These are phyloP conservation scores for Tagetes patula DNA, from an alignment of 129 eudicot genomes.

Conservation along the genomic window DNA sequence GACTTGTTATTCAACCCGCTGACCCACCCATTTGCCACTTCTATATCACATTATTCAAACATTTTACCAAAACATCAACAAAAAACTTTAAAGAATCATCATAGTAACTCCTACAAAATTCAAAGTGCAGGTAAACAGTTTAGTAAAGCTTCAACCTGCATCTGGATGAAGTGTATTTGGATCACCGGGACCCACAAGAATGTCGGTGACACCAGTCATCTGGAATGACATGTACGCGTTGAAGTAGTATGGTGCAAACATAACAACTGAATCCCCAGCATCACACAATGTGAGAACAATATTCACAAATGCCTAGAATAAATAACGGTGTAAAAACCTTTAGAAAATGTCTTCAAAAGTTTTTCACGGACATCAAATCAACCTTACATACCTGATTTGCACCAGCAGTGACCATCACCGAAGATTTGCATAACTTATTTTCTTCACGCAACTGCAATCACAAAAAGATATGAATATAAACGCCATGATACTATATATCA, in stretches of 20 bases:
- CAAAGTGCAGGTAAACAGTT: background rate
- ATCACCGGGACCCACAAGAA: slow-evolving; percentile 96
- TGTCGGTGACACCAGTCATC: slow-evolving; percentile 94
- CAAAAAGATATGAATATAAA: background rate
- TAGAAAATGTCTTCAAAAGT: background rate
- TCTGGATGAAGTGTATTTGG: slow-evolving; percentile 88
- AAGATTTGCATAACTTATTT: slow-evolving; percentile 74
- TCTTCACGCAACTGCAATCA: slow-evolving; percentile 63
- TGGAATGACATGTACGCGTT: slow-evolving; percentile 99
- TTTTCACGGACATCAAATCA: slow-evolving; percentile 3
- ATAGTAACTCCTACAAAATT: background rate
- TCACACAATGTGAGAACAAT: slow-evolving; percentile 91
- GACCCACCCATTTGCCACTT: background rate
- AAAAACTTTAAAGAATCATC: background rate
- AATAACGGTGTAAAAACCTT: background rate
- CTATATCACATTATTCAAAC: background rate
- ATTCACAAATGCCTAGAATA: slow-evolving; percentile 92
- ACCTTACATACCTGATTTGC: slow-evolving; percentile 85
- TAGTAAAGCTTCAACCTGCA: slow-evolving; percentile 56
- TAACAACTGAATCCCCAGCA: slow-evolving; percentile 95
- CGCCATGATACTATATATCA: background rate
- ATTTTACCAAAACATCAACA: background rate
- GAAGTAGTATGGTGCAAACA: slow-evolving; percentile 99
- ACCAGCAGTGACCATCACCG: slow-evolving; percentile 98
- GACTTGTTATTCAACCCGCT: background rate